Evolutionary conservation across 176 grass and related monocot species (phyloP).

Genomic region (Aegilops umbellulata): DNA sequence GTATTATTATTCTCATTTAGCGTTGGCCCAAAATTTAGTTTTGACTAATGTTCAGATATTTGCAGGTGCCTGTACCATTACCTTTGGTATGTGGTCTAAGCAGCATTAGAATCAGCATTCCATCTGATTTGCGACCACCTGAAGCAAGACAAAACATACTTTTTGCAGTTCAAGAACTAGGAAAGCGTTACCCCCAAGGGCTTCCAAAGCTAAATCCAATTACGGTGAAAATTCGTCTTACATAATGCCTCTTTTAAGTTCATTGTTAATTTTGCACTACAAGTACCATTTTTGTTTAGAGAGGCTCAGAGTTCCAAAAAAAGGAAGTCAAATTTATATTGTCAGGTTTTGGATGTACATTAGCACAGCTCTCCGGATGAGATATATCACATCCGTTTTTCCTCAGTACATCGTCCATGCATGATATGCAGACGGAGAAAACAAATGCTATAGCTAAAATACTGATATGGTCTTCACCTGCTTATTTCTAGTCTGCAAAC

Average conservation of each 20-base stretch:
- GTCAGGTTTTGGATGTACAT: conserved; percentile 1
- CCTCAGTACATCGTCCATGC: conserved; percentile 12
- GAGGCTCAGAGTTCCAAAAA: neutral
- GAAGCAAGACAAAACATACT: conserved; percentile 98
- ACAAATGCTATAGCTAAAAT: neutral
- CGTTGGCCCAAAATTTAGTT: neutral
- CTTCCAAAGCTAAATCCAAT: conserved; percentile 91
- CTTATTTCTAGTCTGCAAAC: conserved; percentile 9
- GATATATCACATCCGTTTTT: neutral
- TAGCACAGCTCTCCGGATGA: neutral
- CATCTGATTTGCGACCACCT: conserved; percentile 78
- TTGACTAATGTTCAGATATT: conserved; percentile 21
- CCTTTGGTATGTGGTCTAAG: conserved; percentile 76
- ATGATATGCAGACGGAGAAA: neutral
- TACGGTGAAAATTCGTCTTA: conserved; percentile 36
- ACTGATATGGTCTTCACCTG: neutral
- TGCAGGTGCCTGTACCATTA: conserved; percentile 92
- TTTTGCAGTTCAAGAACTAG: conserved; percentile 91
- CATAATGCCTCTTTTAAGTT: conserved; percentile 1
- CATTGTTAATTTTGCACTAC: conserved; percentile 23
- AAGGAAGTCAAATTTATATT: neutral
- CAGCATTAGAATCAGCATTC: conserved; percentile 95
- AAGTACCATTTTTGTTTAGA: conserved; percentile 9
- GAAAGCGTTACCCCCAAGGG: conserved; percentile 88
- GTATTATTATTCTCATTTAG: conserved; percentile 11